Evolutionary conservation across 208 protist genomes (phyloP), one percentile per base, ranked within the genome.

Genomic region (Acanthamoeba castellanii): DNA sequence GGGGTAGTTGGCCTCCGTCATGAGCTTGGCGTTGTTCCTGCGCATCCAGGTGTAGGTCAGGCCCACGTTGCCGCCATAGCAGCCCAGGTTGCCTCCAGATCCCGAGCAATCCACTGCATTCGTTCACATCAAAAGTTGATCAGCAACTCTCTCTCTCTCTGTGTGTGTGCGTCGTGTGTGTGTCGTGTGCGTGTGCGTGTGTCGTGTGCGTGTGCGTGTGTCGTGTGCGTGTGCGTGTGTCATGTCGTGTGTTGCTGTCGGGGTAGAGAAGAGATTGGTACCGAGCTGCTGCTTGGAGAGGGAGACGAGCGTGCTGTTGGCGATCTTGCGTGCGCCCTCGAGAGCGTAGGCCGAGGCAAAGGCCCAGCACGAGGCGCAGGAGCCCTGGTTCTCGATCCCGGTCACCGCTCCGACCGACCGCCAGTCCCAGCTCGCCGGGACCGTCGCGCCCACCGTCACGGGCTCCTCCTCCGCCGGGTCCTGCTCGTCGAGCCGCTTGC

Each of bases 281-380:
- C 85, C 6, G n/a, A 94, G 7, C 45, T 34, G 20, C 70, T 94
- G 89, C 34, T 94, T 64, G 18, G 89, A 96, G 68, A 70, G 96
- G 66, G 30, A 61, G 30, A 34, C 27, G 14, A 81, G 47, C 45
- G 94, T 78, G 2, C 45, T 20, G 27, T 76, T 72, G 34, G 70
- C 52, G 74, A 97, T 92, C 50, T 94, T 91, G 95, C 96, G 98
- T 90, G 96, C 95, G 13, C 98, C 97, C 96, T 99, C 99, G 66
- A 99, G 97, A 87, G 98, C 97, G 90, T 98, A 98, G 70, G 98
- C 98, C 34, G 99, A 97, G 13, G 98, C 98, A 98, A 99, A 99
- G 64, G 99, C 95, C 99, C 99, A 99, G 97, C 99, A 99, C 37
- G 97, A 98, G 94, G 99, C 99, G 97, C 99, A 99, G 59, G 95